Percentiles rank a stretch among this genome's conserved stretches.
Conservation (phyloP, 768 basidiomycete genomes). For the Lactifluus pinguis region DNA sequence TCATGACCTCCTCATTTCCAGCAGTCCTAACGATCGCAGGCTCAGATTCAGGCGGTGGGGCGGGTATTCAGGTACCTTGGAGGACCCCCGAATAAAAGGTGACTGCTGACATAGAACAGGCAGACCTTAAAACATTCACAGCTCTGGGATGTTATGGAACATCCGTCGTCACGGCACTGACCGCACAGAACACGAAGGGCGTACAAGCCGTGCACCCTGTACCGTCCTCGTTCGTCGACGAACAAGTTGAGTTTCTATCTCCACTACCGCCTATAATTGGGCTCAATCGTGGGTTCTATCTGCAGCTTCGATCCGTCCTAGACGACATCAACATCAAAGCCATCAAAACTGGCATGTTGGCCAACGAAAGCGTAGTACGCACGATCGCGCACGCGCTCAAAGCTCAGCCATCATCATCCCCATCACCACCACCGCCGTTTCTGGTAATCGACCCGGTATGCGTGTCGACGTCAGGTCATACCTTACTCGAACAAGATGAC, state of each 20-base stretch:
- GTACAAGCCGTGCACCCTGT: constrained; percentile 66
- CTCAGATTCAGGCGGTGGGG: constrained; percentile 77
- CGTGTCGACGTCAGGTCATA: constrained; percentile 84
- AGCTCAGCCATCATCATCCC: constrained; percentile 28
- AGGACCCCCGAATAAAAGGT: no score
- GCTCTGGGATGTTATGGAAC: constrained; percentile 72
- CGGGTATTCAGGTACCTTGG: constrained; percentile 71
- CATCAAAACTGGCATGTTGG: constrained; percentile 90
- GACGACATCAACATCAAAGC: constrained; percentile 61
- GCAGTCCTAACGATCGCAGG: constrained; percentile 67
- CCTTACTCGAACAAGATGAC: constrained; percentile 44
- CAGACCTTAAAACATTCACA: constrained; percentile 80
- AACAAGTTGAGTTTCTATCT: constrained; percentile 51
- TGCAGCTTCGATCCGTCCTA: constrained; percentile 60
- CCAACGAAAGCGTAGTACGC: constrained; percentile 43
- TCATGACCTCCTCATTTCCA: constrained; percentile 6
- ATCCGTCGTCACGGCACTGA: constrained; percentile 76
- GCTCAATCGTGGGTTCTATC: neutral
- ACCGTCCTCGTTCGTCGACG: constrained; percentile 59
- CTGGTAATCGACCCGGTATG: constrained; percentile 86
- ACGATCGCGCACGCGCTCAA: constrained; percentile 48
- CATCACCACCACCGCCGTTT: constrained; percentile 16
- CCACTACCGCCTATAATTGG: neutral
- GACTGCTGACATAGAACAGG: constrained; percentile 33
- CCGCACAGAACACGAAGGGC: constrained; percentile 82